These are phyloP conservation scores for Thermothelomyces thermophilus DNA, from an alignment of 2,329 filamentous ascomycete species.

Conservation along the genomic window DNA sequence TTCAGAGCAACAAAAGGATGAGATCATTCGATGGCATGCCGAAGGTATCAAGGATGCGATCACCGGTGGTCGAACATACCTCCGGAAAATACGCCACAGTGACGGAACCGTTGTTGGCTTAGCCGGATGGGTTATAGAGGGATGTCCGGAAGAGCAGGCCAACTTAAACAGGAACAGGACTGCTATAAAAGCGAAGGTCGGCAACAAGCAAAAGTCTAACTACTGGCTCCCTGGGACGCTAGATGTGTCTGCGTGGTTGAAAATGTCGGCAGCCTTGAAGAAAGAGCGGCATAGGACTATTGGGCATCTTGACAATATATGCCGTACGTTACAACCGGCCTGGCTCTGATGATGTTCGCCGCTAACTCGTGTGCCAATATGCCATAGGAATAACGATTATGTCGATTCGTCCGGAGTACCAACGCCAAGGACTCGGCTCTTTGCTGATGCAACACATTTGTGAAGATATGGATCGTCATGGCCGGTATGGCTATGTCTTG, in stretches of 20 bases:
- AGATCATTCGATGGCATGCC: constrained; percentile 12
- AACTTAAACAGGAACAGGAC: constrained; percentile 2
- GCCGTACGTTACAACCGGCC: constrained; percentile 11
- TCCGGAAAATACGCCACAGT: constrained; percentile 7
- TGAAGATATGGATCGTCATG: constrained; percentile 11
- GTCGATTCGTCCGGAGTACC: constrained; percentile 9
- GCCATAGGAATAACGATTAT: constrained; percentile 11
- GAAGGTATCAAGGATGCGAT: constrained; percentile 11
- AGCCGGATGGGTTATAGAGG: constrained; percentile 11
- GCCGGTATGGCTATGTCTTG: constrained; percentile 9
- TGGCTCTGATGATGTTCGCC: background rate
- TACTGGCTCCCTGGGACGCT: constrained; percentile 8
- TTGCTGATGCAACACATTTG: constrained; percentile 9
- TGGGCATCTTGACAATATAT: constrained; percentile 8
- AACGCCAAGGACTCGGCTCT: constrained; percentile 13
- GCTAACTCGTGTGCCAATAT: background rate
- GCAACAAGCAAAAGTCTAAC: constrained; percentile 1
- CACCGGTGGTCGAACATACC: constrained; percentile 3
- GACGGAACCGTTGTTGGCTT: constrained; percentile 7
- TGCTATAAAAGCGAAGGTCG: background rate
- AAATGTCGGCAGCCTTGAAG: constrained; percentile 8
- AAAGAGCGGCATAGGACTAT: constrained; percentile 9
- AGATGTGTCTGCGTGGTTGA: constrained; percentile 9
- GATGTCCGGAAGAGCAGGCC: background rate
- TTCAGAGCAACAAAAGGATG: constrained; percentile 13